These are phyloP conservation scores for Gracilaria vermiculophylla DNA, from an alignment of 23 red algal species.

Conservation along the genomic window DNA sequence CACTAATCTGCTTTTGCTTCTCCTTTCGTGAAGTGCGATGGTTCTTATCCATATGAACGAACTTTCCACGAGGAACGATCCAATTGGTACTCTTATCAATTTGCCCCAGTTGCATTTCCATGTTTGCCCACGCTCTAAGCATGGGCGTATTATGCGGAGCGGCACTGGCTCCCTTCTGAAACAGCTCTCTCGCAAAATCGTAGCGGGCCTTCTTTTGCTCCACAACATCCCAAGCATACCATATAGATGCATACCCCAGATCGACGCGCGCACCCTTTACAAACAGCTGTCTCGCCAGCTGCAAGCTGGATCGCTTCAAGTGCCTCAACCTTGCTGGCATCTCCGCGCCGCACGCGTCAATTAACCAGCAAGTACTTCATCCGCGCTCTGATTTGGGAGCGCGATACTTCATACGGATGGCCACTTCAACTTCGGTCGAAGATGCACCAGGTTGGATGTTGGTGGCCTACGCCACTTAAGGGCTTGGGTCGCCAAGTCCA, in stretches of 20 bases:
- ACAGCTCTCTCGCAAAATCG: conserved; percentile 68
- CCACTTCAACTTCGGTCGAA: no score
- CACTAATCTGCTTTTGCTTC: conserved; percentile 33
- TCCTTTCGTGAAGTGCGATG: background rate
- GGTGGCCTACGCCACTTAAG: no score
- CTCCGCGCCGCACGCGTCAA: no score
- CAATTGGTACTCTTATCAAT: conserved; percentile 66
- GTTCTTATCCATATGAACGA: background rate
- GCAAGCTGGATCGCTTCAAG: no score
- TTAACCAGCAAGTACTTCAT: no score
- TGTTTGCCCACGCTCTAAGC: conserved; percentile 79
- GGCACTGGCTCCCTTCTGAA: conserved; percentile 68
- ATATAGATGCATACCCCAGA: conserved; percentile 37
- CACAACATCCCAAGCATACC: conserved; percentile 85
- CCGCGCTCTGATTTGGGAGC: no score
- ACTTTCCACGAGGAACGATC: conserved; percentile 39
- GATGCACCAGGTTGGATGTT: no score
- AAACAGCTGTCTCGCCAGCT: conserved; percentile 67
- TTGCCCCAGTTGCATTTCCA: conserved; percentile 87
- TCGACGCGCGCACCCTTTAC: conserved; percentile 1
- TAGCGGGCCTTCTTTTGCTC: conserved; percentile 66
- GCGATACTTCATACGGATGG: no score
- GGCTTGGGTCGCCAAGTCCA: no score
- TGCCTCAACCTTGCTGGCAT: no score
- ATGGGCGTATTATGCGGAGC: conserved; percentile 53